phyloP scores from a whole-genome alignment of 805 yeast genomes.

The Starmerella sp. region DNA sequence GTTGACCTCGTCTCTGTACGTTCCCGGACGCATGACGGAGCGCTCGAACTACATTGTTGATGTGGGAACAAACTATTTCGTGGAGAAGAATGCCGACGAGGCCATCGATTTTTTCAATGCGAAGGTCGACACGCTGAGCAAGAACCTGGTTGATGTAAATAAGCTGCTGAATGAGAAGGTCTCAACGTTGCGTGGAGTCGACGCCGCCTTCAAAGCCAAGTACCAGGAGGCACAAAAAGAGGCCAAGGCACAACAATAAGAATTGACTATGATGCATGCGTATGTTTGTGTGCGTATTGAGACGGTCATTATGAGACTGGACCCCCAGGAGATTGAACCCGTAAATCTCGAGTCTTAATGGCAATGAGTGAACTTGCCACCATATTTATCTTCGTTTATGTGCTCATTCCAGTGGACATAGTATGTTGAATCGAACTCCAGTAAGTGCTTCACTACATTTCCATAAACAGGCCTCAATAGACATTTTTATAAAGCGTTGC shows the following conservation, averaged over 20 bases:
- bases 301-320: too few species aligned
- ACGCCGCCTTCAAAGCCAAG: constrained; percentile 28
- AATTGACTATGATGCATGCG: background rate
- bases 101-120: constrained; percentile 60
- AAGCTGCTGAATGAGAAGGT: constrained; percentile 66
- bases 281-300: too few species aligned
- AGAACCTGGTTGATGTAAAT: constrained; percentile 63
- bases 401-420: too few species aligned
- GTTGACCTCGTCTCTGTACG: constrained; percentile 74
- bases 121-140: constrained; percentile 59
- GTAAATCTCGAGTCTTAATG: too few species aligned
- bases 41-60: constrained; percentile 72
- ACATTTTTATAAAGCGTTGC: too few species aligned
- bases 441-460: too few species aligned
- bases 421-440: too few species aligned
- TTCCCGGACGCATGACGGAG: constrained; percentile 68
- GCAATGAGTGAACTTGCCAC: too few species aligned
- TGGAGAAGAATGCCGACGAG: constrained; percentile 61
- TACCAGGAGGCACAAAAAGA: constrained; percentile 12
- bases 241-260: constrained; percentile 5
- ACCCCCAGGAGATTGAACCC: too few species aligned
- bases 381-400: too few species aligned
- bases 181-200: constrained; percentile 50
- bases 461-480: too few species aligned
- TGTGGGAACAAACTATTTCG: constrained; percentile 91